Evolutionary conservation across 2,329 filamentous ascomycete species (phyloP), one percentile per base, ranked within the genome.

Genomic region (Colletotrichum tropicale): DNA sequence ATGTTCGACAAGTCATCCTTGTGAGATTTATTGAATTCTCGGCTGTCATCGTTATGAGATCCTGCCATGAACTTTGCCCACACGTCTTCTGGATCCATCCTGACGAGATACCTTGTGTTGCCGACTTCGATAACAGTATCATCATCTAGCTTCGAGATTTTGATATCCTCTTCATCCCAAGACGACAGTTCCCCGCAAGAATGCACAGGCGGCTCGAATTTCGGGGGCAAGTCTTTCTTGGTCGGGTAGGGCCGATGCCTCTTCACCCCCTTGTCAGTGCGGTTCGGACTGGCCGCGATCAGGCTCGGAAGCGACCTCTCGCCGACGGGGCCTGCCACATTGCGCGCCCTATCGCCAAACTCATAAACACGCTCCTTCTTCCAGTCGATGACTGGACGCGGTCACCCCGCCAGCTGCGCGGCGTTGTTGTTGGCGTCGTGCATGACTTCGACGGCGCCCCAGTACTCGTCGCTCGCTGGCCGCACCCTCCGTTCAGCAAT

Each of bases 391-490:
- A 48, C n/a, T 1, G n/a, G n/a, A 13, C n/a, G n/a, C n/a, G 0
- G 0, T 1, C 36, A 16, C 16, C 0, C 18, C 8, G 3, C 7
- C 5, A 43, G 5, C 38, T 4, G 1, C 18, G 1, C 8, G 9
- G 38, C 38, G 18, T 43, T 43, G 4, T 4, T 5, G 1, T 43
- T 21, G 3, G n/a, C 10, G 6, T 48, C n/a, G n/a, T 21, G 18
- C 43, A 48, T 48, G 1, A 48, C 43, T 6, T 48, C 10, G 5
- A 3, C 10, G 3, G 43, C 43, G 3, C 43, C 10, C 18, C 5
- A 21, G 10, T 48, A 21, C 6, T 21, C n/a, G 0, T 48, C 43
- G 1, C 3, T 12, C 2, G 43, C 43, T 7, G 10, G 43, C 4
- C 6, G 0, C 5, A 48, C 10, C 43, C 1, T 0, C n/a, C 43